Evolutionary conservation across 1,139 yeast genomes (phyloP).

Genomic region (Arxiozyma slooffiae): DNA sequence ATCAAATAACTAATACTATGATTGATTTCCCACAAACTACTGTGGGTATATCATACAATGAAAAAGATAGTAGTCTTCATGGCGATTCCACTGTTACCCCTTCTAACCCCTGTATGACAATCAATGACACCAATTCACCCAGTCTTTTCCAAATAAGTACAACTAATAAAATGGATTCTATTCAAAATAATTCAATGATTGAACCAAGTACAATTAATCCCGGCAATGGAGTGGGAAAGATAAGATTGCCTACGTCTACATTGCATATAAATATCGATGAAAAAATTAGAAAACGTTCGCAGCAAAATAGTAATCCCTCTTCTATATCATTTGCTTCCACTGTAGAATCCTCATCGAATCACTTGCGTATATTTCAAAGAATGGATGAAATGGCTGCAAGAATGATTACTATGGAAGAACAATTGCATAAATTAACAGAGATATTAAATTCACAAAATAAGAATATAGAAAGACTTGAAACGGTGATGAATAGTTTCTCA

Average conservation of each 20-base stretch:
- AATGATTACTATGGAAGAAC: constrained; percentile 26
- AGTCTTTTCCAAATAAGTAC: neutral
- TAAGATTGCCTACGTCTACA: neutral
- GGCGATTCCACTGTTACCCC: neutral
- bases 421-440: constrained; percentile 18
- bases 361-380: constrained; percentile 21
- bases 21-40: neutral
- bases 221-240: neutral
- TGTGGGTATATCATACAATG: neutral
- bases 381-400: constrained; percentile 28
- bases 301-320: constrained; percentile 21
- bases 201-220: neutral
- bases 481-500: neutral
- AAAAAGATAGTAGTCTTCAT: no score
- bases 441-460: constrained; percentile 17
- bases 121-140: neutral
- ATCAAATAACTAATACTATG: neutral
- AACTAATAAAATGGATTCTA: neutral
- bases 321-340: constrained; percentile 8
- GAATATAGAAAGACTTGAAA: neutral
- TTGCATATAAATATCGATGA: neutral
- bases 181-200: neutral
- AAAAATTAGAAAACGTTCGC: neutral
- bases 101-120: neutral
- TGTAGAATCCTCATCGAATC: constrained; percentile 6